Percentiles rank a stretch among this genome's conserved stretches.
phyloP scores from a whole-genome alignment of 306 rosid species.

The Abrus precatorius region DNA sequence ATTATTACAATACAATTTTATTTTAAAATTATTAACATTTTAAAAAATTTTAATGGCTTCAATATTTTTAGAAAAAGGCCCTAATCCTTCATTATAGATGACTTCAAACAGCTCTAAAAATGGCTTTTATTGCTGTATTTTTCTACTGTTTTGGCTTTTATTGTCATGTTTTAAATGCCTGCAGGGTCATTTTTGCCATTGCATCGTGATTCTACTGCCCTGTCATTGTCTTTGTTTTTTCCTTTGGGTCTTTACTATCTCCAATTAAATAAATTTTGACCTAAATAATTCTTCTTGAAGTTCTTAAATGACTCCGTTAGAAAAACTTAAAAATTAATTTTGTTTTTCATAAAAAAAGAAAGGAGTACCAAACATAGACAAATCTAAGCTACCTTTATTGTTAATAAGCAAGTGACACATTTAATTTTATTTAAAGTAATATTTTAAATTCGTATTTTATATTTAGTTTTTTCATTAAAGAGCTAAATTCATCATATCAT shows the following conservation, averaged over 20 bases:
- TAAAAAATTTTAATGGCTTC: too few species aligned
- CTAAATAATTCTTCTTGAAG: too few species aligned
- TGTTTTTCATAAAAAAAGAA: too few species aligned
- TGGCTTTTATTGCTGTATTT: neutral
- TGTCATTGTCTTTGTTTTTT: neutral
- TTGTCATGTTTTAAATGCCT: slow-evolving; percentile 30
- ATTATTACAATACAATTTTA: too few species aligned
- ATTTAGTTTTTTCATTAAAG: too few species aligned
- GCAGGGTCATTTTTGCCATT: slow-evolving; percentile 3
- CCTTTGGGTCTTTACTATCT: neutral
- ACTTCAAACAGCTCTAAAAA: neutral
- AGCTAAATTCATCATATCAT: too few species aligned
- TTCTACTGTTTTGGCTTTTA: neutral
- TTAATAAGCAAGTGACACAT: too few species aligned
- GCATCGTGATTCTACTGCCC: neutral
- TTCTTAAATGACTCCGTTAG: neutral
- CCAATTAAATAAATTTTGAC: neutral
- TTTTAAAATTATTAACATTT: too few species aligned
- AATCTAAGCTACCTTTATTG: too few species aligned
- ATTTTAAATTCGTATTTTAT: too few species aligned
- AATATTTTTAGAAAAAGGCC: neutral
- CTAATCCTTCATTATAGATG: neutral
- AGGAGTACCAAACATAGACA: too few species aligned
- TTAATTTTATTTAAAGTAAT: too few species aligned
- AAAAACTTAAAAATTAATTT: neutral